Conservation (phyloP, 352 stramenopile genomes). For the Globisporangium echinulatum region DNA sequence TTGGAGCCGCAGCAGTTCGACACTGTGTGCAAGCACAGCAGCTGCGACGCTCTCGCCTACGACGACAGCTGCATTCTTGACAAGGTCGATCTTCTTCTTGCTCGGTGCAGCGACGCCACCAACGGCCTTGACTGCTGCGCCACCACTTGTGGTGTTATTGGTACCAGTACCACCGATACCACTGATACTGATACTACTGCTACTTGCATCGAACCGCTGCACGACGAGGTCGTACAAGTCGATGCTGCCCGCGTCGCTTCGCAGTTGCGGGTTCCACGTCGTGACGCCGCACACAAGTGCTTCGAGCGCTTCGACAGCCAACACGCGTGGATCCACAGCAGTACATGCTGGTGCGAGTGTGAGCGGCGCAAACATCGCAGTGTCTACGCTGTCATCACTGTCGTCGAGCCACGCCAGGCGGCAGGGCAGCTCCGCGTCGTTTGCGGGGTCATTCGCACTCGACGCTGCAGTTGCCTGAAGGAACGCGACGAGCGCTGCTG, state of each 20-base stretch:
- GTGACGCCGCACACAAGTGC: slow-evolving; percentile 23
- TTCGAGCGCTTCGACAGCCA: slow-evolving; percentile 22
- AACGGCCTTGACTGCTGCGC: too few relatives aligned
- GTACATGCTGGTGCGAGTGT: slow-evolving; percentile 26
- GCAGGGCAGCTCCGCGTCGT: background rate
- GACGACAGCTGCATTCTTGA: slow-evolving; percentile 5
- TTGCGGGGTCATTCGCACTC: background rate
- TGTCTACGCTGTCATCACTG: slow-evolving; percentile 16
- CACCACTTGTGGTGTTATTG: background rate
- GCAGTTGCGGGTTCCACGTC: slow-evolving; percentile 25
- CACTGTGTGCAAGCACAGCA: slow-evolving; percentile 22
- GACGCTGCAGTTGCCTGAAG: slow-evolving; percentile 11
- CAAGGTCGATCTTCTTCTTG: slow-evolving; percentile 35
- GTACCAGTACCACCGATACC: slow-evolving; percentile 4
- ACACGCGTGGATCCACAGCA: slow-evolving; percentile 31
- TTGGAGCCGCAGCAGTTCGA: slow-evolving; percentile 19
- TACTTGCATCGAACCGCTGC: slow-evolving; percentile 2
- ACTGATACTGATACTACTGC: background rate
- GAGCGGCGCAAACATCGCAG: slow-evolving; percentile 18
- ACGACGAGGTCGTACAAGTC: slow-evolving; percentile 25
- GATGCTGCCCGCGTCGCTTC: background rate
- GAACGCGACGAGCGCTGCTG: slow-evolving; percentile 24
- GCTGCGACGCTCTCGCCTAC: slow-evolving; percentile 26
- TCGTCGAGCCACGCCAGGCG: slow-evolving; percentile 50
- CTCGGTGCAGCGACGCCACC: slow-evolving; percentile 11